Evolutionary conservation across 2,329 filamentous ascomycete species (phyloP), one percentile per base, ranked within the genome.

Genomic region (Epichloe baconii): DNA sequence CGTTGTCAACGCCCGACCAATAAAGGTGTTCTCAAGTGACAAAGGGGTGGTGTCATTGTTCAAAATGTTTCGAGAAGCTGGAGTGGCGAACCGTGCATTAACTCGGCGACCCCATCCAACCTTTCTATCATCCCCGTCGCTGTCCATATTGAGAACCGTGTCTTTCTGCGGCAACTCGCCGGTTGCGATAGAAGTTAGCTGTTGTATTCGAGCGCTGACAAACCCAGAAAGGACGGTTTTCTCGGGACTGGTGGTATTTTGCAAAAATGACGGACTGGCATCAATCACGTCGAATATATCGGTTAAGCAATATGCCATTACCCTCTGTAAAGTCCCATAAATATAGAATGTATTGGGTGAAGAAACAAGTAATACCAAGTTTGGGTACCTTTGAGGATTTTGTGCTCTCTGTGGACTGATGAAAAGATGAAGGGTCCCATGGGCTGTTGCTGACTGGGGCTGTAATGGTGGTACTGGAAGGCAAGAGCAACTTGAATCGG

Each of bases 161-260:
- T 37, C 17, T 43, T 21, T 50, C 19, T 38, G 43, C 5, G 31
- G 7, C 26, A 15, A 31, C 37, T 57, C 46, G 37, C 56, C 54
- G 6, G 46, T 47, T 12, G 54, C 56, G 3, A 62, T 55, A 3
- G 54, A 60, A 21, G 57, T 57, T 35, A 66, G 56, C 36, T 61
- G 59, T 40, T 59, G 61, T 47, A 65, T 61, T 37, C 63, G 64
- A 31, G 60, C 54, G 23, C 57, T 50, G 21, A 66, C 62, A 37
- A 64, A 60, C 19, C 62, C 63, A 2, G 55, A 51, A 5, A 60
- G 62, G 5, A 46, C 48, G 6, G 45, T 62, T 53, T 38, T 53
- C 40, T 48, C 54, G 54, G 11, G 57, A 47, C 2, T 53, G 41
- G 44, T 11, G 21, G 37, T 49, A 31, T 42, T 44, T 37, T 48